Evolutionary conservation across 495 filamentous ascomycete genomes (phyloP), one percentile per base, ranked within the genome.

Genomic region (Hyaloscypha bicolor): DNA sequence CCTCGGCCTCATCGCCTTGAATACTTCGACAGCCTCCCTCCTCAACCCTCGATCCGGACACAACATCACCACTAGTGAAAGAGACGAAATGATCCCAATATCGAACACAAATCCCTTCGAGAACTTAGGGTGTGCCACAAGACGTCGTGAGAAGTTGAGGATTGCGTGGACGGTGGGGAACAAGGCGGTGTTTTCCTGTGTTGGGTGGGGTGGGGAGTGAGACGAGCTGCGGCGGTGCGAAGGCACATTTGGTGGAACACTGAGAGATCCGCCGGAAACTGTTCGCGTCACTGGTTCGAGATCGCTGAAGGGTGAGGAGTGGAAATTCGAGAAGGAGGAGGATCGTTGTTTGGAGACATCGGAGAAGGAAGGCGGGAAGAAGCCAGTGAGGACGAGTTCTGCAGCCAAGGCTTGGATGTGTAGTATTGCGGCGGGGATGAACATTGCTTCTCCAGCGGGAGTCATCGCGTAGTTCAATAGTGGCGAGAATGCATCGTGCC

Each of bases 11-110:
- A 73, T 66, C 16, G 72, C 70, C 6, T 82, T 71, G 6, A 83
- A 60, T 16, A 63, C 37, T 8, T 81, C 71, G 11, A 82, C 79
- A 58, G 73, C 73, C 1, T 81, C 76, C 22, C 78, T 74, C 35
- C 55, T 67, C 35, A 67, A 29, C 9, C 9, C 31, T n/a, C 39
- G 35, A n/a, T 66, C 68, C 19, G 68, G 68, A 56, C 64, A 66
- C 12, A 63, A 31, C 60, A 66, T 63, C 31, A 64, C 25, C 6
- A 67, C 29, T 1, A 35, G 39, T 2, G 59, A 55, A 48, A 70
- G 52, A 11, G 60, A 59, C 1, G 68, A 64, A 42, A 70, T 67
- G 35, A 67, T 70, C 2, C 68, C 68, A 9, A 56, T 29, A 31
- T 70, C 68, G 37, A 70, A 70, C 9, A 70, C 68, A 30, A 70